Evolutionary conservation across 2,329 filamentous ascomycete genomes (phyloP).

Genomic region (Alternaria atra): DNA sequence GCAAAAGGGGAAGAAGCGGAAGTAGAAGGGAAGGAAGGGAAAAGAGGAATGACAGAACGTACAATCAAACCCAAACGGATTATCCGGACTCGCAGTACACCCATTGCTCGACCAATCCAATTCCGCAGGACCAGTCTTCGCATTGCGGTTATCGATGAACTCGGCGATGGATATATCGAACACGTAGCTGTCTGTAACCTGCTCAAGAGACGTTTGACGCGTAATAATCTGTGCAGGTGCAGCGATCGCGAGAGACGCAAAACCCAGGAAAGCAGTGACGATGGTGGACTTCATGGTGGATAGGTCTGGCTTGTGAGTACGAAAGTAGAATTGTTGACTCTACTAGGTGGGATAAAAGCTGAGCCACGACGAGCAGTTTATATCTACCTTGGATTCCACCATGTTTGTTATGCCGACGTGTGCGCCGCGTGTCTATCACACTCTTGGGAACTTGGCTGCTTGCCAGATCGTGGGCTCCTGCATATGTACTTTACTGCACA

Average conservation of each 20-base stretch:
- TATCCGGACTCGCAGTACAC: constrained; percentile 46
- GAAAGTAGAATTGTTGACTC: too few relatives aligned
- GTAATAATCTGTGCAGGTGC: background rate
- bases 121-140: constrained; percentile 49
- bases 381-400: background rate
- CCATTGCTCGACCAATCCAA: constrained; percentile 51
- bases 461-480: background rate
- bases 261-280: background rate
- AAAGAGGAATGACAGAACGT: background rate
- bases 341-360: background rate
- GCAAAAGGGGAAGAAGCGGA: background rate
- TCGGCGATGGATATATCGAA: constrained; percentile 55
- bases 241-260: background rate
- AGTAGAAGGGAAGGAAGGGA: too few relatives aligned
- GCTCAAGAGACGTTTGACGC: background rate
- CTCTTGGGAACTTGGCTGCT: background rate
- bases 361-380: background rate
- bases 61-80: constrained; percentile 46
- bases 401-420: background rate
- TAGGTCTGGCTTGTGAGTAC: too few relatives aligned
- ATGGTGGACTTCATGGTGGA: background rate
- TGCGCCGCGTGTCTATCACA: background rate
- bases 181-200: constrained; percentile 57
- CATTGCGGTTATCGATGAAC: constrained; percentile 56
- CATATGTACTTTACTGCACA: background rate